Evolutionary conservation across 768 basidiomycete genomes (phyloP), one percentile per base, ranked within the genome.

Genomic region (Tylopilus rubrobrunneus): DNA sequence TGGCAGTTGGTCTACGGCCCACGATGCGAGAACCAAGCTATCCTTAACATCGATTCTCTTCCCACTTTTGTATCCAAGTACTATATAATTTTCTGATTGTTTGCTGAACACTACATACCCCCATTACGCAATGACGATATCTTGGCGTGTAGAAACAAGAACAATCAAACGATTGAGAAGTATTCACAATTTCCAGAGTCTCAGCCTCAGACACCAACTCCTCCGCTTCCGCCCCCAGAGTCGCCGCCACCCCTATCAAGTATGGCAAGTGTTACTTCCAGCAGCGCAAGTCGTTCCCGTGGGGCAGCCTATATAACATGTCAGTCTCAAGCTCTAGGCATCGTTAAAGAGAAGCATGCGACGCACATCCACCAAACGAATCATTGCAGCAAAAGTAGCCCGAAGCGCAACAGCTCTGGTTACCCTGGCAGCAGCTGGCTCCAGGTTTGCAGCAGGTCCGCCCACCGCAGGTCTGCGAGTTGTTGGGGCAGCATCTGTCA

Each of bases 311-410:
- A 29, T 1, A 28, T 27, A 6, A 7, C 15, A 23, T 12, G n/a
- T 62, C 23, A 65, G 25, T 25, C 25, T 25, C 25, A 25, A 5
- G 5, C 25, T 25, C 25, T 25, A 5, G 31, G 7, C 31, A 31
- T 31, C 31, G 31, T 31, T 7, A 31, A 31, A 8, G 31, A 31
- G 31, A 11, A 31, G 31, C 31, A 7, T 11, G 15, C 6, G 11
- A 61, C 66, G 25, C 43, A 67, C 66, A 67, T 50, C 54, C 60
- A 29, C 66, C 66, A 28, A 41, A 33, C 9, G 41, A 41, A 33
- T 67, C 66, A 33, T 52, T 58, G 28, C 66, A 67, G 19, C 66
- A 67, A 23, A 49, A 41, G 25, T 5, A 17, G 42, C 62, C 58
- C 7, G 44, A 0, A 27, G 21, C 41, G 19, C 63, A 66, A 21